A percentile compares a stretch with the other conserved stretches of the same genome.
Conservation (phyloP, 768 basidiomycete genomes). For the Strobilomyces echinocephalus region DNA sequence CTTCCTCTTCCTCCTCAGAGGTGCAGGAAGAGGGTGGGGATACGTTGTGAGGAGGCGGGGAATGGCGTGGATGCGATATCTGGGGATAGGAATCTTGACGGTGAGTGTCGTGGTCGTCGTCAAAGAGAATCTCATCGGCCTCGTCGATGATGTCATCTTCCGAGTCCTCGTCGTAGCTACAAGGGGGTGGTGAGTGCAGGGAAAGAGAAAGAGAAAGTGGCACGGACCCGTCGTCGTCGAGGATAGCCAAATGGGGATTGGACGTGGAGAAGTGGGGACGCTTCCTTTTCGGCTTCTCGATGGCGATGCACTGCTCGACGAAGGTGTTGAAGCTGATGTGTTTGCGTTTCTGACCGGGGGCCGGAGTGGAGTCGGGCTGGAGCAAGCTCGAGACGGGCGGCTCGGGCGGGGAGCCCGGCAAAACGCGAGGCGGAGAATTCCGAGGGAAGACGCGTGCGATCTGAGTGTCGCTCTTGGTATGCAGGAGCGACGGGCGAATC, state of each 20-base stretch:
- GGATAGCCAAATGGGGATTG: conserved; percentile 24
- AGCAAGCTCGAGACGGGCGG: conserved; percentile 11
- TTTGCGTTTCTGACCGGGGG: conserved; percentile 52
- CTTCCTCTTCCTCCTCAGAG: conserved; percentile 41
- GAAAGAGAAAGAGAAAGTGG: neutral
- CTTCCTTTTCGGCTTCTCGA: conserved; percentile 62
- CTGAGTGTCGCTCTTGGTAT: conserved; percentile 88
- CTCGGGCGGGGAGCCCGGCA: neutral
- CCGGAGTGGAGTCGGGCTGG: conserved; percentile 17
- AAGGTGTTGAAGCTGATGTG: conserved; percentile 98
- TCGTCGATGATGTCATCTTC: conserved; percentile 54
- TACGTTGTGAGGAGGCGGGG: conserved; percentile 19
- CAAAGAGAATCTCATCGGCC: conserved; percentile 35
- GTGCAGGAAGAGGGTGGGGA: conserved; percentile 31
- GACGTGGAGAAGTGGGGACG: conserved; percentile 9
- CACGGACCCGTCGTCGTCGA: conserved; percentile 64
- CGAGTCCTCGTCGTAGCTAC: conserved; percentile 66
- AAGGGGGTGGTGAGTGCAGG: neutral
- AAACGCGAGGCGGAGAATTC: conserved; percentile 67
- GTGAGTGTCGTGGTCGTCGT: conserved; percentile 24
- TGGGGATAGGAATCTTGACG: conserved; percentile 17
- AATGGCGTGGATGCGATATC: conserved; percentile 14
- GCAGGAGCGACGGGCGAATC: conserved; percentile 55
- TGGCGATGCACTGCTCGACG: conserved; percentile 92
- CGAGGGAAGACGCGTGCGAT: conserved; percentile 56